These are phyloP conservation scores for Ajuga chamaepitys DNA, from an alignment of 257 asterid species.

Conservation along the genomic window DNA sequence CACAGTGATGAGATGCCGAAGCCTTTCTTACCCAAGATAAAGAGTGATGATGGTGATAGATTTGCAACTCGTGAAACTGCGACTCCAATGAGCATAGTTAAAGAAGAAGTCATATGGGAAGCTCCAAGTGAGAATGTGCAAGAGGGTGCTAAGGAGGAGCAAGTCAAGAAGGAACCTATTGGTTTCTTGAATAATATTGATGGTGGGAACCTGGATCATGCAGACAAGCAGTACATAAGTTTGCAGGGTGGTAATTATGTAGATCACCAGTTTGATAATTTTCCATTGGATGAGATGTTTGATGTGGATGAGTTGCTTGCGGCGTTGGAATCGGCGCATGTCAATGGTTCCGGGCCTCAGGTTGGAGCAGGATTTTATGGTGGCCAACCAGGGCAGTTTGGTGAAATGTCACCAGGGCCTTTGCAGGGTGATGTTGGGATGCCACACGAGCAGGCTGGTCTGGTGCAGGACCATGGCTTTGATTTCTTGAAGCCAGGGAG, in stretches of 20 bases:
- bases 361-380: not conserved
- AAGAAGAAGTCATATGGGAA: constrained; percentile 19
- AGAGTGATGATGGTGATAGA: constrained; percentile 13
- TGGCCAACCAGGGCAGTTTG: not conserved
- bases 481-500: constrained; percentile 61
- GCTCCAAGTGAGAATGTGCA: not conserved
- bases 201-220: not conserved
- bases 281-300: constrained; percentile 38
- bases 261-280: constrained; percentile 6
- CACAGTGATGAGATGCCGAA: not conserved
- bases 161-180: constrained; percentile 8
- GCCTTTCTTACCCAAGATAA: not conserved
- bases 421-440: not conserved
- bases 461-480: constrained; percentile 27
- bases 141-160: constrained; percentile 1
- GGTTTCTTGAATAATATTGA: not conserved
- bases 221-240: not conserved
- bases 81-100: constrained; percentile 15
- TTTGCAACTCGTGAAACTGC: not conserved
- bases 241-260: not conserved
- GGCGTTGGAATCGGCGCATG: constrained; percentile 9
- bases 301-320: constrained; percentile 52
- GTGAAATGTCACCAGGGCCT: not conserved
- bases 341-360: not conserved
- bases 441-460: not conserved